Evolutionary conservation across 306 rosid genomes (phyloP).

Genomic region (Chamaecrista fasciculata): DNA sequence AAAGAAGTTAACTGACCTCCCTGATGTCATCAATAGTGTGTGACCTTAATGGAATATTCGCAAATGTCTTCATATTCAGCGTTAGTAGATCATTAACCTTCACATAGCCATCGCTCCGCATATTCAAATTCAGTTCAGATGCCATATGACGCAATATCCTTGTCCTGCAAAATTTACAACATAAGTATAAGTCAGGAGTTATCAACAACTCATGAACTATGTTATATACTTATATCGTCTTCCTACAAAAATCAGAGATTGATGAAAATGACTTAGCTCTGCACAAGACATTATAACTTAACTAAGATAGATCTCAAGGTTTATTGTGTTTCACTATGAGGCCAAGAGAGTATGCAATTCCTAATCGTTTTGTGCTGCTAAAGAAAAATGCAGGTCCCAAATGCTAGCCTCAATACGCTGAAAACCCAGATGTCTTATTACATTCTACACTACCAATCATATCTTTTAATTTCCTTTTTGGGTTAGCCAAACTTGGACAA

Average conservation of each 20-base stretch:
- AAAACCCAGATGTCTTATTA: neutral
- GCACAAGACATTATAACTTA: neutral
- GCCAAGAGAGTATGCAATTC: neutral
- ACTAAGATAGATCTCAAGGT: neutral
- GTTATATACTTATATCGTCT: neutral
- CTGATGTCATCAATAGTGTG: conserved; percentile 79
- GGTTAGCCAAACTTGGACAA: neutral
- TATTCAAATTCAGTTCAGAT: conserved; percentile 67
- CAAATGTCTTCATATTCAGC: conserved; percentile 74
- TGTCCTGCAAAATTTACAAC: conserved; percentile 50
- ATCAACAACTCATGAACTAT: neutral
- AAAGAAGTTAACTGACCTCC: conserved; percentile 60
- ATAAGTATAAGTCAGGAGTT: neutral
- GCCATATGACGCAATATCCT: conserved; percentile 90
- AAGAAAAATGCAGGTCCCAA: neutral
- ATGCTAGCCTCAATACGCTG: neutral
- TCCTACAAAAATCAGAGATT: neutral
- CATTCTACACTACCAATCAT: neutral
- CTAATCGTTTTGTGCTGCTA: neutral
- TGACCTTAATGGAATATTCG: conserved; percentile 65
- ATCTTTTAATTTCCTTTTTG: neutral
- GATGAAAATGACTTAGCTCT: neutral
- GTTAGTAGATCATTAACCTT: conserved; percentile 71
- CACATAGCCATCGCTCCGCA: conserved; percentile 79
- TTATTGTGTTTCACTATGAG: neutral